Percentiles rank a stretch among this genome's conserved stretches.
phyloP scores from a whole-genome alignment of 805 yeast genomes.

The Teunomyces panamensis region DNA sequence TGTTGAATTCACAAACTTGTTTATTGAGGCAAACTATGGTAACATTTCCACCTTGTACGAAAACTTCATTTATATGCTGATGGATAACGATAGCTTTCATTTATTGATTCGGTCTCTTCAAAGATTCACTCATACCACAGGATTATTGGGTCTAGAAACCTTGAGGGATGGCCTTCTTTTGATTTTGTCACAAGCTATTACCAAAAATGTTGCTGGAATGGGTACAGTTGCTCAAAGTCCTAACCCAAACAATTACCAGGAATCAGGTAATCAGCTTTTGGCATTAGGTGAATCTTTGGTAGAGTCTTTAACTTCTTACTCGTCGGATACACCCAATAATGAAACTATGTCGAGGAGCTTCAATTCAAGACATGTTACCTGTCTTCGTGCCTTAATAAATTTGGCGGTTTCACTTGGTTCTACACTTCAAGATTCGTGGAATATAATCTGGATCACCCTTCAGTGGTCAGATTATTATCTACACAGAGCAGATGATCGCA shows the following conservation, averaged over 20 bases:
- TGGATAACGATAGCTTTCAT: slow-evolving; percentile 72
- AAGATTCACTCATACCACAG: slow-evolving; percentile 77
- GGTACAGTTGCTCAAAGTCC: neutral
- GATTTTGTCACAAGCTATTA: slow-evolving; percentile 26
- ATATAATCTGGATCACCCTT: slow-evolving; percentile 51
- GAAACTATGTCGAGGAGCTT: slow-evolving; percentile 36
- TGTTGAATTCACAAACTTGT: slow-evolving; percentile 33
- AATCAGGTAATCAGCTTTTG: slow-evolving; percentile 32
- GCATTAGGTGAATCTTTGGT: slow-evolving; percentile 52
- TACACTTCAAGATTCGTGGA: slow-evolving; percentile 67
- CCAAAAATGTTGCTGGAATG: slow-evolving; percentile 10
- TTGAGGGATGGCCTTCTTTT: slow-evolving; percentile 52
- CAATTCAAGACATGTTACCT: slow-evolving; percentile 65
- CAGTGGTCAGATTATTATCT: slow-evolving; percentile 77
- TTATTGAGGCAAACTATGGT: slow-evolving; percentile 28
- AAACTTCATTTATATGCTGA: slow-evolving; percentile 55
- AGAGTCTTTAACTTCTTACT: slow-evolving; percentile 46
- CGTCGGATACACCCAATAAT: neutral
- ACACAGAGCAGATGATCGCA: slow-evolving; percentile 54
- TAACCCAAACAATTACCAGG: slow-evolving; percentile 11
- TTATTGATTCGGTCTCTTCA: slow-evolving; percentile 70
- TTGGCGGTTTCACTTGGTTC: slow-evolving; percentile 82
- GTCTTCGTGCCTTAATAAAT: slow-evolving; percentile 75
- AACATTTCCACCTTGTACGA: slow-evolving; percentile 26
- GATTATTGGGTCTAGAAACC: slow-evolving; percentile 56